A percentile compares a stretch with the other conserved stretches of the same genome.
phyloP scores from a whole-genome alignment of 768 basidiomycete genomes.

The Mycena rosella region DNA sequence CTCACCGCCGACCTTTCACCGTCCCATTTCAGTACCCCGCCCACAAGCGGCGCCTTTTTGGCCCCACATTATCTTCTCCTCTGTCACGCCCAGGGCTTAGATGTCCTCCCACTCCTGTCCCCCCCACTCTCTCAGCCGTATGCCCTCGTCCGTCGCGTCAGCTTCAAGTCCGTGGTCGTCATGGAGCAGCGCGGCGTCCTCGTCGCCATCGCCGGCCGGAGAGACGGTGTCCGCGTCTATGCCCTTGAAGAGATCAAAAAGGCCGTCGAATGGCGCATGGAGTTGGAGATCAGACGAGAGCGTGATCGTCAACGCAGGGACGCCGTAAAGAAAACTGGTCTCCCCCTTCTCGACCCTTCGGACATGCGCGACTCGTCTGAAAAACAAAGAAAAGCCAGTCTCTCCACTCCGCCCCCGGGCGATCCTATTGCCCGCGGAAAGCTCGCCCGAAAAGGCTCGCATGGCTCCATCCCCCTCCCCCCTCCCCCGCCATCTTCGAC shows the following conservation, averaged over 20 bases:
- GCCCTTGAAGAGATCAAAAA: constrained; percentile 89
- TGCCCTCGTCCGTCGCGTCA: constrained; percentile 83
- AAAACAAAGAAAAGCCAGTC: constrained; percentile 60
- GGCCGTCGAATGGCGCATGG: constrained; percentile 90
- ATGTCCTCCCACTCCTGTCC: constrained; percentile 83
- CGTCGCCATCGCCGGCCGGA: constrained; percentile 89
- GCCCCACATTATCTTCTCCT: constrained; percentile 85
- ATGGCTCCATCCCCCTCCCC: constrained; percentile 46
- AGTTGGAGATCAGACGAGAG: constrained; percentile 82
- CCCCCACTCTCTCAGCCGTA: constrained; percentile 85
- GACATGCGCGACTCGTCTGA: constrained; percentile 59
- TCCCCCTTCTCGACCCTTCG: constrained; percentile 45
- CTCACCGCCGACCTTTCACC: constrained; percentile 78
- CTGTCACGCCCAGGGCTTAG: constrained; percentile 88
- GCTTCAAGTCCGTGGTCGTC: constrained; percentile 89
- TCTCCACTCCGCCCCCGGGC: constrained; percentile 62
- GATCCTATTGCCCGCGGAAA: constrained; percentile 45
- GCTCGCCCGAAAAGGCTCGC: constrained; percentile 57
- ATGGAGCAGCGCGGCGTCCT: constrained; percentile 94
- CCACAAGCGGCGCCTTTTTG: constrained; percentile 83
- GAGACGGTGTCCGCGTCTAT: constrained; percentile 91
- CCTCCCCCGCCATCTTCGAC: constrained; percentile 42
- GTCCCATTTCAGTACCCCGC: constrained; percentile 83
- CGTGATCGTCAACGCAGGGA: constrained; percentile 79
- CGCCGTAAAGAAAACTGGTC: constrained; percentile 66